These are phyloP conservation scores for Annulohypoxylon stygium DNA, from an alignment of 495 filamentous ascomycete genomes.

Conservation along the genomic window DNA sequence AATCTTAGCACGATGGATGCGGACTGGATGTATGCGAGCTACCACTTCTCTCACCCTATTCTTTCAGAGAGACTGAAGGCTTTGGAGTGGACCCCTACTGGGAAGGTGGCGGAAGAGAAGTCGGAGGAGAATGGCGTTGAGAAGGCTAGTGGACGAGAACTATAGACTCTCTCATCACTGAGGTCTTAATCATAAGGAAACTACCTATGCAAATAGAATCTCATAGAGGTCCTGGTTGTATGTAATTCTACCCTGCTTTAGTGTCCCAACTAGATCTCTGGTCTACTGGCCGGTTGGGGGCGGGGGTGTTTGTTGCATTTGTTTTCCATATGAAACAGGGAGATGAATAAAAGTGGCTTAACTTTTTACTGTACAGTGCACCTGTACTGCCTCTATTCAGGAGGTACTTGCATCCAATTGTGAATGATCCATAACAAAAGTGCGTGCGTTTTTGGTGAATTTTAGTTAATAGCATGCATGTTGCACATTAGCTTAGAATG, in stretches of 20 bases:
- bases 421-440: slow-evolving; percentile 4
- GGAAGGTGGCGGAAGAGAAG: slow-evolving; percentile 59
- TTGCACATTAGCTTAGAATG: slow-evolving; percentile 21
- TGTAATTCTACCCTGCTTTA: slow-evolving; percentile 15
- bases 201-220: slow-evolving; percentile 14
- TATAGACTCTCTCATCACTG: slow-evolving; percentile 36
- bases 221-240: slow-evolving; percentile 4
- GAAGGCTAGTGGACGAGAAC: slow-evolving; percentile 51
- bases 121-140: slow-evolving; percentile 48
- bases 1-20: slow-evolving; percentile 99
- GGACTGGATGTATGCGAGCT: slow-evolving; percentile 96
- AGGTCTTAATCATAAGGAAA: slow-evolving; percentile 6
- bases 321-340: neutral
- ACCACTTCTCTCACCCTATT: slow-evolving; percentile 98
- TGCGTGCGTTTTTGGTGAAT: neutral
- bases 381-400: neutral
- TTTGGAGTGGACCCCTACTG: slow-evolving; percentile 76
- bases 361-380: neutral
- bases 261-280: neutral
- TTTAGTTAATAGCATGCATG: slow-evolving; percentile 11
- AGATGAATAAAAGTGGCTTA: neutral
- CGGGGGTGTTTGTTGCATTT: neutral
- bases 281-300: neutral
- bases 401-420: neutral
- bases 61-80: slow-evolving; percentile 92